These are phyloP conservation scores for Perilla frutescens DNA, from an alignment of 257 asterid species.

Conservation along the genomic window DNA sequence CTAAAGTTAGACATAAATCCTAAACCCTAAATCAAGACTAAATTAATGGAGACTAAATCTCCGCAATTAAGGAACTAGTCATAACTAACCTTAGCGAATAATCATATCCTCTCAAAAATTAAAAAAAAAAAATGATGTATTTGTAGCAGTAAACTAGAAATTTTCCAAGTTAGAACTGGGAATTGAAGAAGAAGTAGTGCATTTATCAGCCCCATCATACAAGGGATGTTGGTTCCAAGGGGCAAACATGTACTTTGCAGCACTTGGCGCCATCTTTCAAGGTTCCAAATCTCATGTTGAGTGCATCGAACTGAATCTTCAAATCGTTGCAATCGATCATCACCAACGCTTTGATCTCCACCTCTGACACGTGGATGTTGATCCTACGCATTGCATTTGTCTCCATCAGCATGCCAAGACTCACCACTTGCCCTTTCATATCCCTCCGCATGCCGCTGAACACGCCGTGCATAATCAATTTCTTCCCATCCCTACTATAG, in stretches of 20 bases:
- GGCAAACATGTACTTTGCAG: neutral
- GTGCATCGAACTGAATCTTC: slow-evolving; percentile 1
- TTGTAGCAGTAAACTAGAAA: no score
- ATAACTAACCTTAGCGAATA: no score
- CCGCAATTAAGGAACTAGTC: no score
- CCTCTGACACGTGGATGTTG: neutral
- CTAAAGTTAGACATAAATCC: no score
- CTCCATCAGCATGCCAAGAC: neutral
- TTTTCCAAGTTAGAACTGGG: no score
- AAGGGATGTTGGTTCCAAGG: neutral
- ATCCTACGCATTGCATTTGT: neutral
- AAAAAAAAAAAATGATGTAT: no score
- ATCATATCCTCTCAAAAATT: no score
- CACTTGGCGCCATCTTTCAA: neutral
- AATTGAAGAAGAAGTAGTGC: neutral
- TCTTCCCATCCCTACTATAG: neutral
- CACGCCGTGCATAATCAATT: neutral
- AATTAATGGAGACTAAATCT: no score
- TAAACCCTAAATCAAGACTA: no score
- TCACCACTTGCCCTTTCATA: neutral
- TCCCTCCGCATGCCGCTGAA: neutral
- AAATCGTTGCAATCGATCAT: slow-evolving; percentile 15
- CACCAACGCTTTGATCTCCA: neutral
- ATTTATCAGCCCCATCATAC: slow-evolving; percentile 6
- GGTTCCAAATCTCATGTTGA: neutral